phyloP scores from a whole-genome alignment of 441 rosid genomes.

The Syzygium syzygioides region DNA sequence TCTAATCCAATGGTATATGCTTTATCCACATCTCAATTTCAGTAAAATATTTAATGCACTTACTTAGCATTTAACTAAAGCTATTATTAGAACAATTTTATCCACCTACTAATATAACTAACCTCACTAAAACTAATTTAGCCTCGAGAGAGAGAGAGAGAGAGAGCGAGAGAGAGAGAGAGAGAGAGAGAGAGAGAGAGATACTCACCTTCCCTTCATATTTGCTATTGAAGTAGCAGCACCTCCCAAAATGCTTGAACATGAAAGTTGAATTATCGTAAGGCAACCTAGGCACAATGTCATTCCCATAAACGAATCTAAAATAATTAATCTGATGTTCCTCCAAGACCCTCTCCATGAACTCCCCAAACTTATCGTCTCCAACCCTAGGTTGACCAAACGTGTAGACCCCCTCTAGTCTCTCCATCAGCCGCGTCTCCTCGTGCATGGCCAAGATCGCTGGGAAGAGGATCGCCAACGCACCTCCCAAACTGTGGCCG shows the following conservation, averaged over 20 bases:
- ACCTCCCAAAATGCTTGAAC: constrained; percentile 72
- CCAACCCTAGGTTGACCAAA: constrained; percentile 83
- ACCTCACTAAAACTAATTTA: not conserved
- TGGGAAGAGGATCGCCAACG: constrained; percentile 51
- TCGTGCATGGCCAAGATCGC: constrained; percentile 41
- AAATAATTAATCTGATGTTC: constrained; percentile 22
- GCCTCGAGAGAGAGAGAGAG: not conserved
- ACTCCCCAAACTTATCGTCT: constrained; percentile 35
- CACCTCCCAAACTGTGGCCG: constrained; percentile 72
- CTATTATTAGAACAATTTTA: not conserved
- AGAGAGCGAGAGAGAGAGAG: not conserved
- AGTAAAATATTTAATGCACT: not conserved
- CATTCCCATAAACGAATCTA: constrained; percentile 58
- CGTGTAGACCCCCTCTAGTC: constrained; percentile 51
- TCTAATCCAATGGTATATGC: not conserved
- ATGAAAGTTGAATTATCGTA: constrained; percentile 44
- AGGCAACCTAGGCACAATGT: constrained; percentile 67
- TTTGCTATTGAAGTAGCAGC: constrained; percentile 38
- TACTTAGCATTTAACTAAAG: not conserved
- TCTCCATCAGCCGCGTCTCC: constrained; percentile 38
- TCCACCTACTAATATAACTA: not conserved
- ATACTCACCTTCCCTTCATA: constrained; percentile 44
- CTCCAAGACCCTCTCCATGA: constrained; percentile 33
- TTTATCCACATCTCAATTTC: not conserved
- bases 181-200: not conserved